These are phyloP conservation scores for Solanum hybrid DNA, from an alignment of 305 asterid genomes.

Conservation along the genomic window DNA sequence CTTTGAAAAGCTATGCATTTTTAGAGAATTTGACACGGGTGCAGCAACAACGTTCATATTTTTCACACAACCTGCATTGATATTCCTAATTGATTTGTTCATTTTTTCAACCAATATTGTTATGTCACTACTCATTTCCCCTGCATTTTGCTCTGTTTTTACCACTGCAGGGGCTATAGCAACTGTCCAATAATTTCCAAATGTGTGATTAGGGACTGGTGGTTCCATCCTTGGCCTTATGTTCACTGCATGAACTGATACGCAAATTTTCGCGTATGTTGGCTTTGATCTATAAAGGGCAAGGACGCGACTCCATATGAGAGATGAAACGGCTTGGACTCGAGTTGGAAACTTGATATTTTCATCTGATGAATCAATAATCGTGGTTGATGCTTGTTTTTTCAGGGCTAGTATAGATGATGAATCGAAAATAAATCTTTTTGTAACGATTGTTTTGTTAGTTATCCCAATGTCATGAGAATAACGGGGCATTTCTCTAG, in stretches of 20 bases:
- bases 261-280: neutral
- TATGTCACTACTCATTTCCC: slow-evolving; percentile 1
- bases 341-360: slow-evolving; percentile 6
- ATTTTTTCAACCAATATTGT: slow-evolving; percentile 19
- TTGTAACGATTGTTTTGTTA: neutral
- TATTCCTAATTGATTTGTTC: slow-evolving; percentile 21
- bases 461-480: neutral
- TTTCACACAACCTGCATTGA: slow-evolving; percentile 10
- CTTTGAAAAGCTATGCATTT: neutral
- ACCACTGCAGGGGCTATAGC: neutral
- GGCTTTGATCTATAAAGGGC: neutral
- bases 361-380: neutral
- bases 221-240: slow-evolving; percentile 20
- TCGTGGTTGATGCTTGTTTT: neutral
- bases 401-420: neutral
- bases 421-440: neutral
- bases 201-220: slow-evolving; percentile 16
- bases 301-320: slow-evolving; percentile 27
- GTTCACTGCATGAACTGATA: slow-evolving; percentile 14
- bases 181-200: slow-evolving; percentile 28
- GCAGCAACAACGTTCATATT: neutral
- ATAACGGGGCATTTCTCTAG: neutral
- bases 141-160: slow-evolving; percentile 21
- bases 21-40: neutral
- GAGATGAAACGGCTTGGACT: slow-evolving; percentile 32